A percentile compares a stretch with the other conserved stretches of the same genome.
These are phyloP conservation scores for Clavulina sp. DNA, from an alignment of 768 basidiomycete species.

Conservation along the genomic window DNA sequence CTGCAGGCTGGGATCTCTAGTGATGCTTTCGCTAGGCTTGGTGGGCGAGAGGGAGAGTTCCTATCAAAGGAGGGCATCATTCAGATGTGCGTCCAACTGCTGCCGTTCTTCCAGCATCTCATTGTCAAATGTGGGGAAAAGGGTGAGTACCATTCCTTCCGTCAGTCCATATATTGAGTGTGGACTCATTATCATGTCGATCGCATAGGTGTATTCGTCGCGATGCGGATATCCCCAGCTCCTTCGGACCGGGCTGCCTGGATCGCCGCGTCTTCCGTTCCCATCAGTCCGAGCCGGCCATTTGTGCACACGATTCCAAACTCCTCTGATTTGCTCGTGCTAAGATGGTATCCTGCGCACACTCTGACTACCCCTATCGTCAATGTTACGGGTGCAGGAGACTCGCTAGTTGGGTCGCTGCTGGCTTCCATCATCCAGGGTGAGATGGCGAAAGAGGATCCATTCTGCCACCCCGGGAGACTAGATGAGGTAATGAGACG, in stretches of 20 bases:
- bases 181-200: constrained; percentile 1
- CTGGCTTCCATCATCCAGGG: constrained; percentile 17
- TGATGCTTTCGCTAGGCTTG: constrained; percentile 38
- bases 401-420: constrained; percentile 72
- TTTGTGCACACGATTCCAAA: constrained; percentile 32
- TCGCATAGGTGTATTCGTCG: constrained; percentile 39
- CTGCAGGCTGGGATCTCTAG: constrained; percentile 41
- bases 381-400: constrained; percentile 85
- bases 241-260: constrained; percentile 31
- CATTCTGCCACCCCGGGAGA: constrained; percentile 29
- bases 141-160: constrained; percentile 17
- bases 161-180: constrained; percentile 7
- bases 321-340: constrained; percentile 33
- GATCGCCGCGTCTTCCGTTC: constrained; percentile 29
- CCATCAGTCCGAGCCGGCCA: constrained; percentile 31
- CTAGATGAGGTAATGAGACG: constrained; percentile 30
- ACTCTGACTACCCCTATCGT: constrained; percentile 24
- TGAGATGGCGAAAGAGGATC: constrained; percentile 12
- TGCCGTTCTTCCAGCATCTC: constrained; percentile 72
- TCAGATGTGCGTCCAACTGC: constrained; percentile 63
- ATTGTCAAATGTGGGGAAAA: constrained; percentile 69
- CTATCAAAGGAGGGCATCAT: constrained; percentile 51
- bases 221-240: constrained; percentile 33
- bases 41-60: constrained; percentile 36
- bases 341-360: constrained; percentile 59